Evolutionary conservation across 306 rosid species (phyloP).

Genomic region (Adenanthera pavonina): DNA sequence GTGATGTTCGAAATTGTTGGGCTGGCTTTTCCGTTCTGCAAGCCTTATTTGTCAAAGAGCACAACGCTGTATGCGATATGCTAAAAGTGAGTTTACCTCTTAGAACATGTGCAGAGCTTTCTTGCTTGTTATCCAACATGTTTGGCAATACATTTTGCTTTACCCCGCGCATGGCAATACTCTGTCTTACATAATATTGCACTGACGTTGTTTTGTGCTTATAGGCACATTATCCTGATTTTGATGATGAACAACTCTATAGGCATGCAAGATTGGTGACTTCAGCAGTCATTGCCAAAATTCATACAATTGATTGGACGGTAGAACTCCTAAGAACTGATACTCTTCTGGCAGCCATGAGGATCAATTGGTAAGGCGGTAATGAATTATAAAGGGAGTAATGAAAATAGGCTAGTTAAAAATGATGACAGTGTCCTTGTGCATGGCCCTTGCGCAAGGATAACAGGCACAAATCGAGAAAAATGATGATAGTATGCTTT

Average conservation of each 20-base stretch:
- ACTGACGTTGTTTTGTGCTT: constrained; percentile 21
- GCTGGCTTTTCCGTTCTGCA: constrained; percentile 75
- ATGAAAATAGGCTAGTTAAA: constrained; percentile 2
- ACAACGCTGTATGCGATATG: constrained; percentile 75
- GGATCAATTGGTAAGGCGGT: constrained; percentile 69
- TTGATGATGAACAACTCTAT: constrained; percentile 74
- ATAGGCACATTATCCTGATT: constrained; percentile 56
- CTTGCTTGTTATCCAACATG: neutral
- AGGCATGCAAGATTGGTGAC: constrained; percentile 77
- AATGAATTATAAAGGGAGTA: neutral
- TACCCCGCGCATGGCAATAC: neutral
- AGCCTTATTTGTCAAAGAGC: constrained; percentile 75
- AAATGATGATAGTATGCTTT: neutral
- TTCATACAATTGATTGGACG: constrained; percentile 92
- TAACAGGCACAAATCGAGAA: neutral
- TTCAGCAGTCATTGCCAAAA: constrained; percentile 79
- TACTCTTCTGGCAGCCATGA: constrained; percentile 71
- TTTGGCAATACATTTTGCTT: neutral
- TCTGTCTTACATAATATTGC: constrained; percentile 4
- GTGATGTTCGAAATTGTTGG: constrained; percentile 81
- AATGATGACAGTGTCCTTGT: neutral
- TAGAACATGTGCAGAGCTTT: neutral
- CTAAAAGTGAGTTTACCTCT: constrained; percentile 54
- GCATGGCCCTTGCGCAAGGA: no score
- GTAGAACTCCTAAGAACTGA: constrained; percentile 75